phyloP scores from a whole-genome alignment of 2,329 filamentous ascomycete genomes.

The Pyricularia sp. region DNA sequence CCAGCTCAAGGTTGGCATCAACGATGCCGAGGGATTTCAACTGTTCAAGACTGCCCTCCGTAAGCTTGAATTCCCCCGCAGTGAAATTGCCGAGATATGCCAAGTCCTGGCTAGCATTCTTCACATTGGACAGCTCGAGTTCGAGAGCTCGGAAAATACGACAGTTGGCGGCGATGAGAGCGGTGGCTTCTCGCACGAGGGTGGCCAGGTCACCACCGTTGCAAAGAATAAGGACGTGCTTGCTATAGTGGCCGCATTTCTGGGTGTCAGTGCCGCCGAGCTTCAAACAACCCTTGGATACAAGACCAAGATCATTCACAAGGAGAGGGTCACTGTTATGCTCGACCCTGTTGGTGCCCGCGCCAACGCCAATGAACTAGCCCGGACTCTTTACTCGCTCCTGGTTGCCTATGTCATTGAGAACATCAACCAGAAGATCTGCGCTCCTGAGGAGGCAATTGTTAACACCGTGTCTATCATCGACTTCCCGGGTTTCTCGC shows the following conservation, averaged over 20 bases:
- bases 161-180: conserved; percentile 76
- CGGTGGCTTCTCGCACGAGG: conserved; percentile 91
- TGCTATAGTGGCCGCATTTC: conserved; percentile 78
- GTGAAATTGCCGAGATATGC: conserved; percentile 93
- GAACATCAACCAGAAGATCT: conserved; percentile 78
- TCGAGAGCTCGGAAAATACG: conserved; percentile 69
- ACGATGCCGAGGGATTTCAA: conserved; percentile 89
- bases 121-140: conserved; percentile 96
- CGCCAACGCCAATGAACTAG: conserved; percentile 85
- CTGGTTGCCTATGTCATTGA: conserved; percentile 91
- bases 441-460: conserved; percentile 74
- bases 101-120: conserved; percentile 87
- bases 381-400: conserved; percentile 83
- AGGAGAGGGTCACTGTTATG: conserved; percentile 97
- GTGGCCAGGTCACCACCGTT: conserved; percentile 68
- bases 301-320: conserved; percentile 91
- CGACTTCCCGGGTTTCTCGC: conserved; percentile 91
- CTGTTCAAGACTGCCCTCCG: conserved; percentile 93
- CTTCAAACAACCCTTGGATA: conserved; percentile 84
- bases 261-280: conserved; percentile 69
- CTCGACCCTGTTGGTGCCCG: conserved; percentile 83
- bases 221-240: conserved; percentile 92
- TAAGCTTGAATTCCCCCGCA: conserved; percentile 85
- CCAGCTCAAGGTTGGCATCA: conserved; percentile 92
- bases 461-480: conserved; percentile 90